A percentile compares a stretch with the other conserved stretches of the same genome.
phyloP scores from a whole-genome alignment of 768 basidiomycete genomes.

The Tulasnella sp. region DNA sequence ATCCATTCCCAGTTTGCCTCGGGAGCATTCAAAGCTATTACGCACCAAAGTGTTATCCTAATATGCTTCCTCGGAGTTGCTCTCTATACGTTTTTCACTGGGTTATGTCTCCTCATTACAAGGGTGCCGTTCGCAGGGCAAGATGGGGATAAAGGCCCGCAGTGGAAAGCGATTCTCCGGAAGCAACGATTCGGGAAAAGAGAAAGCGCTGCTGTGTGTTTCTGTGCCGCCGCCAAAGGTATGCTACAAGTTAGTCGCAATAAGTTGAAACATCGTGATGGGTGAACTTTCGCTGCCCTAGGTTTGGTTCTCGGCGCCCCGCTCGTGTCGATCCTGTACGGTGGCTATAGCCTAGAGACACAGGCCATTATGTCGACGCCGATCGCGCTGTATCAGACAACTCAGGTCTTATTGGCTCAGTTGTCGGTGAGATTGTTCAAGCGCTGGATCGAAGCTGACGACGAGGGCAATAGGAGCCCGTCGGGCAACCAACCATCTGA shows the following conservation, averaged over 20 bases:
- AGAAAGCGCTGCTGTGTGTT: slow-evolving; percentile 26
- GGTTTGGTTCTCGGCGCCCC: slow-evolving; percentile 25
- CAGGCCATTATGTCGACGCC: slow-evolving; percentile 25
- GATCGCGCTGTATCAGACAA: slow-evolving; percentile 24
- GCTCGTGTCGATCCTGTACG: slow-evolving; percentile 24
- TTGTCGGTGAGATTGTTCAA: slow-evolving; percentile 13
- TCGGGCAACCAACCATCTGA: no score
- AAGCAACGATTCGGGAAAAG: slow-evolving; percentile 21
- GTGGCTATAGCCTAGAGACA: slow-evolving; percentile 22
- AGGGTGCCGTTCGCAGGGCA: slow-evolving; percentile 21
- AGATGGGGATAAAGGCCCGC: slow-evolving; percentile 1
- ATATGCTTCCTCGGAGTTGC: slow-evolving; percentile 22
- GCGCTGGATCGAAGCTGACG: slow-evolving; percentile 4
- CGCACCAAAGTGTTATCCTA: slow-evolving; percentile 22
- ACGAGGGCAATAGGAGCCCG: no score
- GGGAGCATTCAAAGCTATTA: slow-evolving; percentile 21
- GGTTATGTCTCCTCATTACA: slow-evolving; percentile 19
- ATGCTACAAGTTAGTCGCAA: neutral
- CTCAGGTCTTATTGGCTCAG: slow-evolving; percentile 10
- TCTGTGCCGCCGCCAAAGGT: slow-evolving; percentile 27
- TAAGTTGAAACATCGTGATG: neutral
- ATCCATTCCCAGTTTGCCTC: slow-evolving; percentile 20
- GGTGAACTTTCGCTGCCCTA: neutral
- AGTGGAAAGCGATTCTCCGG: slow-evolving; percentile 4
- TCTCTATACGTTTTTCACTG: slow-evolving; percentile 21